A percentile compares a stretch with the other conserved stretches of the same genome.
Evolutionary conservation across 2,329 filamentous ascomycete genomes (phyloP).

Genomic region (Rugonectria rugulosa): DNA sequence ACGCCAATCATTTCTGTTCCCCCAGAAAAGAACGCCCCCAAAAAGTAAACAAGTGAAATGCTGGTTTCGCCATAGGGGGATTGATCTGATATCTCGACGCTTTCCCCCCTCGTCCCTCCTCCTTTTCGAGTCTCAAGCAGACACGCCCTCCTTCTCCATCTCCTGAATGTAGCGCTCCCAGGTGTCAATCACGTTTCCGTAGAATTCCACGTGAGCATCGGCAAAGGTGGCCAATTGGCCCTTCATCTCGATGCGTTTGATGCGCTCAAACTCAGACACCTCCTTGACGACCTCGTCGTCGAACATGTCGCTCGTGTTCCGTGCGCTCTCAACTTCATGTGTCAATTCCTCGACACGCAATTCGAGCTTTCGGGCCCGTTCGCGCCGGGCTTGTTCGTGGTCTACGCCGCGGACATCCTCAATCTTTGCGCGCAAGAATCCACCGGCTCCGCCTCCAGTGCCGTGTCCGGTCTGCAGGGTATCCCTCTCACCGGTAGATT

Average conservation of each 20-base stretch:
- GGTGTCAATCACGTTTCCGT: slow-evolving; percentile 77
- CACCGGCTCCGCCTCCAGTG: slow-evolving; percentile 73
- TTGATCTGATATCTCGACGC: no score
- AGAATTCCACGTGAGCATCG: slow-evolving; percentile 87
- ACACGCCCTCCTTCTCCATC: slow-evolving; percentile 74
- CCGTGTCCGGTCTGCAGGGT: slow-evolving; percentile 70
- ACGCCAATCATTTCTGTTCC: neutral
- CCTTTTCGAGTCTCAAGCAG: no score
- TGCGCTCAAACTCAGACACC: slow-evolving; percentile 92
- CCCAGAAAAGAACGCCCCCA: neutral
- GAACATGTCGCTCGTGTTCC: slow-evolving; percentile 88
- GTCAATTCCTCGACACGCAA: slow-evolving; percentile 92
- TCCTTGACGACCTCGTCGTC: slow-evolving; percentile 96
- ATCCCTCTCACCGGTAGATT: slow-evolving; percentile 87
- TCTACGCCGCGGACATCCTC: slow-evolving; percentile 97
- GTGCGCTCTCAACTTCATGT: slow-evolving; percentile 85
- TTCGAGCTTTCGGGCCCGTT: slow-evolving; percentile 88
- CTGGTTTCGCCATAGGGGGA: no score
- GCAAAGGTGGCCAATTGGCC: slow-evolving; percentile 84
- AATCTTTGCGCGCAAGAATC: slow-evolving; percentile 91
- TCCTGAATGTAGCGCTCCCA: slow-evolving; percentile 93
- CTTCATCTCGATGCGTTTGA: slow-evolving; percentile 93
- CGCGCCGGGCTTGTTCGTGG: slow-evolving; percentile 88
- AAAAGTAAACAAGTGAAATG: no score
- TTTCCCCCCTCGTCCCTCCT: no score